Evolutionary conservation across 2,329 filamentous ascomycete genomes (phyloP).

Genomic region (Aspergillus arachidicola): DNA sequence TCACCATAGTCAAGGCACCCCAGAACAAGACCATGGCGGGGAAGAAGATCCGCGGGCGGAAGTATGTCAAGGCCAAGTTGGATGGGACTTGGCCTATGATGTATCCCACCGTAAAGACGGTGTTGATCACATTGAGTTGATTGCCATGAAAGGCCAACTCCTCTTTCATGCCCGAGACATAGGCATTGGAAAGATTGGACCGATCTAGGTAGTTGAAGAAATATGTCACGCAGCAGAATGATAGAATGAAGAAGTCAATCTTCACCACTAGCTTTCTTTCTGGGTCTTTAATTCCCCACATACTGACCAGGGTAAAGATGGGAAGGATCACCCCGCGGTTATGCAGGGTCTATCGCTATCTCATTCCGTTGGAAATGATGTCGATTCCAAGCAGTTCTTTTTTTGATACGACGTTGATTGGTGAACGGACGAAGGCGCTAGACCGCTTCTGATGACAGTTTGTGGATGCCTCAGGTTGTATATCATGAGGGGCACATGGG

Average conservation of each 20-base stretch:
- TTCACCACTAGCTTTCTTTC: slow-evolving; percentile 53
- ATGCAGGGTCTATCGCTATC: not conserved
- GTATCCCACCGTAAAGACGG: slow-evolving; percentile 29
- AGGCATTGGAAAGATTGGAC: slow-evolving; percentile 54
- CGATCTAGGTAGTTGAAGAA: slow-evolving; percentile 54
- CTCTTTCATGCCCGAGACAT: slow-evolving; percentile 40
- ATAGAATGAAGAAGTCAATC: slow-evolving; percentile 53
- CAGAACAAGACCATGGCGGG: slow-evolving; percentile 34
- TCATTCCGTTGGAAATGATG: not conserved
- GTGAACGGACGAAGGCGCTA: not conserved
- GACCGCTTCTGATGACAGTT: not conserved
- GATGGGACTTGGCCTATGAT: slow-evolving; percentile 29
- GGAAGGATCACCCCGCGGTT: not conserved
- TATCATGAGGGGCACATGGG: not conserved
- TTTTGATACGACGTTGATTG: not conserved
- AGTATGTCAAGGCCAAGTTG: slow-evolving; percentile 28
- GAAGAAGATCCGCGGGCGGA: slow-evolving; percentile 30
- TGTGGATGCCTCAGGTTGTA: not conserved
- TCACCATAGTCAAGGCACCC: slow-evolving; percentile 36
- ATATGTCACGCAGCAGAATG: slow-evolving; percentile 50
- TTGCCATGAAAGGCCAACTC: slow-evolving; percentile 36
- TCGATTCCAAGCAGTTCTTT: not conserved
- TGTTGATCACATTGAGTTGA: slow-evolving; percentile 30
- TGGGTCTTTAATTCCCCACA: slow-evolving; percentile 5
- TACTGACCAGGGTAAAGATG: not conserved